Conservation (phyloP, 2,329 filamentous ascomycete species). For the Akanthomyces uredinophilus region DNA sequence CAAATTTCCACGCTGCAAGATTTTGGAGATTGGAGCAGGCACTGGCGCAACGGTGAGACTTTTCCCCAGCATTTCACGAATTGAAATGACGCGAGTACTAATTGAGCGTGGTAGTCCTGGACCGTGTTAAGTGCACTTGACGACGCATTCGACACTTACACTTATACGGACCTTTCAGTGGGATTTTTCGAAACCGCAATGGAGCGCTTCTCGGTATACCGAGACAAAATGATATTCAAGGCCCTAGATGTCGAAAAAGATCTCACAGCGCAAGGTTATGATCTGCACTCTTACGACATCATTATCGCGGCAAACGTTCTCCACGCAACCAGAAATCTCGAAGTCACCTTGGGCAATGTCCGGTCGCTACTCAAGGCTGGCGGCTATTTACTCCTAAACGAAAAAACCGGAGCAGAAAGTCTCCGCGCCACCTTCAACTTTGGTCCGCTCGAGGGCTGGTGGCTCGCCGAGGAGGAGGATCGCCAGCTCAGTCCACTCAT, state of each 20-base stretch:
- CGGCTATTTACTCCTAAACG: slow-evolving; percentile 40
- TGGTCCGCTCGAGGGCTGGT: slow-evolving; percentile 27
- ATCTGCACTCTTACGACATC: slow-evolving; percentile 30
- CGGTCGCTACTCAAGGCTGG: slow-evolving; percentile 25
- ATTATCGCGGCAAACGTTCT: slow-evolving; percentile 34
- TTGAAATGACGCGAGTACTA: too few relatives aligned
- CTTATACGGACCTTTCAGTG: background rate
- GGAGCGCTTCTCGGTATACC: background rate
- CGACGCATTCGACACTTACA: background rate
- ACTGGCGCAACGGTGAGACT: background rate
- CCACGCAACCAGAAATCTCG: slow-evolving; percentile 29
- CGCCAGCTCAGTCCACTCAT: slow-evolving; percentile 7
- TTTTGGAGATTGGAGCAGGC: slow-evolving; percentile 16
- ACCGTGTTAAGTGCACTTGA: background rate
- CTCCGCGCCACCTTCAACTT: slow-evolving; percentile 20
- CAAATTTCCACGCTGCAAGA: slow-evolving; percentile 14
- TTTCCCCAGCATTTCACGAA: too few relatives aligned
- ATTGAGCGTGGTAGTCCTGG: background rate
- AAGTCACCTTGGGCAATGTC: background rate
- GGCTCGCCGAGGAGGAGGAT: slow-evolving; percentile 23
- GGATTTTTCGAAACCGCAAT: background rate
- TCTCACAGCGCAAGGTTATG: slow-evolving; percentile 28
- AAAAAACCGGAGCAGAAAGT: slow-evolving; percentile 25
- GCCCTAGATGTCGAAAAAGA: slow-evolving; percentile 16
- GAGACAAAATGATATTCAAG: background rate